Percentiles rank a stretch among this genome's conserved stretches.
Evolutionary conservation across 495 filamentous ascomycete genomes (phyloP).

Genomic region (Aspergillus coremiiformis): DNA sequence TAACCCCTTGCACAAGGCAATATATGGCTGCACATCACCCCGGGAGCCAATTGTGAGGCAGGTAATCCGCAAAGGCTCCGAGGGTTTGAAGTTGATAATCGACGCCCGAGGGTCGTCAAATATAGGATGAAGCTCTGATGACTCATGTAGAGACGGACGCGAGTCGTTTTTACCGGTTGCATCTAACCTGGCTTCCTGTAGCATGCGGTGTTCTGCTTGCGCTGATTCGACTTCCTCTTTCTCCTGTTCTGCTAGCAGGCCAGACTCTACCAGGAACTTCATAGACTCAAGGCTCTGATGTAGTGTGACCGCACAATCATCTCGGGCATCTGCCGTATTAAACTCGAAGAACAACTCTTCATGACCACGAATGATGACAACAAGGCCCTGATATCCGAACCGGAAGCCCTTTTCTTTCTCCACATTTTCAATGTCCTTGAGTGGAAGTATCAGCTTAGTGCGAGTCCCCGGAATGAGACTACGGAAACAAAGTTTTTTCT

Average conservation of each 20-base stretch:
- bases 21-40: constrained; percentile 96
- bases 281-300: constrained; percentile 67
- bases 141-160: constrained; percentile 30
- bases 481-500: constrained; percentile 87
- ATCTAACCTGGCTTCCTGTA: constrained; percentile 69
- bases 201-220: constrained; percentile 70
- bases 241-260: constrained; percentile 60
- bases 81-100: constrained; percentile 90
- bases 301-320: constrained; percentile 82
- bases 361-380: constrained; percentile 85
- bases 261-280: constrained; percentile 64
- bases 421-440: constrained; percentile 89
- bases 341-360: constrained; percentile 99
- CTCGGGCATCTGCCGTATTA: constrained; percentile 60
- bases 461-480: constrained; percentile 84
- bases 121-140: constrained; percentile 52
- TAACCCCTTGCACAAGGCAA: constrained; percentile 88
- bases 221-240: constrained; percentile 67
- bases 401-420: constrained; percentile 94
- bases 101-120: constrained; percentile 92
- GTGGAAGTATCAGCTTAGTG: constrained; percentile 85
- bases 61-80: constrained; percentile 73
- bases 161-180: constrained; percentile 52
- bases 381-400: constrained; percentile 85
- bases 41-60: constrained; percentile 94